These are phyloP conservation scores for Serendipita sp. DNA, from an alignment of 768 basidiomycete species.

Conservation along the genomic window DNA sequence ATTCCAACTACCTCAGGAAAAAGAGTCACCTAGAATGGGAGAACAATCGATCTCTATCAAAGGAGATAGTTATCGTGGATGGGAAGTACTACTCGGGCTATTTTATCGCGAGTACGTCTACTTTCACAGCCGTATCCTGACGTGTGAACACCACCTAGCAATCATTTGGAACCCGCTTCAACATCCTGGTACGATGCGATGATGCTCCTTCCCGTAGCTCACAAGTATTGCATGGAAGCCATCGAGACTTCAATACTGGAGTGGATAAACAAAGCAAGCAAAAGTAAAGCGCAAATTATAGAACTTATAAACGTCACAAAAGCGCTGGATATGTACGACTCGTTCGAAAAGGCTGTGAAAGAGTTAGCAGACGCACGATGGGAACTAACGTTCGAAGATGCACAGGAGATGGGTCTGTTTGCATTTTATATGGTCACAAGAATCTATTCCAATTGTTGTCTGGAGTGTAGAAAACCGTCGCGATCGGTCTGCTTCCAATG, in stretches of 20 bases:
- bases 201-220: background rate
- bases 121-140: background rate
- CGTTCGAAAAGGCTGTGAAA: no score
- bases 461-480: no score
- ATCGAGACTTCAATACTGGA: background rate
- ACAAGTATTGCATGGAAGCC: background rate
- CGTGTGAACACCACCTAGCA: background rate
- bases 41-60: background rate
- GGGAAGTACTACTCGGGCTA: background rate
- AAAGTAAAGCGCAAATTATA: no score
- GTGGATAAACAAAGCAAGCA: background rate
- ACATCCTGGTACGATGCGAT: background rate
- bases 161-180: background rate
- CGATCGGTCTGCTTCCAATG: no score
- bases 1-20: background rate
- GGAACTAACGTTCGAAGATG: no score
- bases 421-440: no score
- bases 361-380: no score
- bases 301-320: no score
- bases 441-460: no score
- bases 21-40: background rate
- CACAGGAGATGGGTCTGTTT: no score
- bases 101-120: conserved; percentile 1
- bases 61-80: background rate
- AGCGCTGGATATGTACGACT: no score